Evolutionary conservation across 768 basidiomycete genomes (phyloP).

Genomic region (Dentipellis sp.): DNA sequence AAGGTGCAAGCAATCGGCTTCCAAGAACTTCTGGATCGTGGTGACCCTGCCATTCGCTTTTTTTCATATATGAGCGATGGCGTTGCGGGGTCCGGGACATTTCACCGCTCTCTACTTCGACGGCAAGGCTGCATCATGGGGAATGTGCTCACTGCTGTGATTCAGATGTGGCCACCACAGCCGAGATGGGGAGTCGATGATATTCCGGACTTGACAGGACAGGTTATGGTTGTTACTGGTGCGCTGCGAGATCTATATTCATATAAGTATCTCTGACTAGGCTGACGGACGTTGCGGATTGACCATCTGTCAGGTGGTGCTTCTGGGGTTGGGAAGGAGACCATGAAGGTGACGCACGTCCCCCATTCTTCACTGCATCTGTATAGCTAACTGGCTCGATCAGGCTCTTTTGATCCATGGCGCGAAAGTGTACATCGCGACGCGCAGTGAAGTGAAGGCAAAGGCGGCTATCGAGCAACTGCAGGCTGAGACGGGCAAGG

Average conservation of each 20-base stretch:
- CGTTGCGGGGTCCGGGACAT: too few relatives aligned
- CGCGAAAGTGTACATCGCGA: slow-evolving; percentile 12
- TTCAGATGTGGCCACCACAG: slow-evolving; percentile 13
- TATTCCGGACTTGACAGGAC: slow-evolving; percentile 16
- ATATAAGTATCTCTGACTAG: neutral
- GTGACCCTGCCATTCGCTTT: too few relatives aligned
- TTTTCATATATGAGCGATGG: too few relatives aligned
- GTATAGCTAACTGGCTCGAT: neutral
- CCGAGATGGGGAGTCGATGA: slow-evolving; percentile 7
- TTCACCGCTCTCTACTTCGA: too few relatives aligned
- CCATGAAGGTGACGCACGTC: slow-evolving; percentile 32
- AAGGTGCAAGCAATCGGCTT: too few relatives aligned
- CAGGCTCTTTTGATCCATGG: slow-evolving; percentile 7
- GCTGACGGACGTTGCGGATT: too few relatives aligned
- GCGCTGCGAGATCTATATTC: neutral
- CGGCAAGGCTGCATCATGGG: neutral
- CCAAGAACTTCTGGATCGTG: too few relatives aligned
- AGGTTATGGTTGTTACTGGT: slow-evolving; percentile 15
- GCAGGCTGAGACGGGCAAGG: slow-evolving; percentile 3
- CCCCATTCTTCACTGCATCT: neutral
- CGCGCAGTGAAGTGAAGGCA: neutral
- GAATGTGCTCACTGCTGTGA: neutral
- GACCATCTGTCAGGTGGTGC: too few relatives aligned
- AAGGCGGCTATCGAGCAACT: slow-evolving; percentile 2
- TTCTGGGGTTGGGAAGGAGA: slow-evolving; percentile 48